A percentile compares a stretch with the other conserved stretches of the same genome.
Conservation (phyloP, 306 rosid genomes). For the Lotus japonicus region DNA sequence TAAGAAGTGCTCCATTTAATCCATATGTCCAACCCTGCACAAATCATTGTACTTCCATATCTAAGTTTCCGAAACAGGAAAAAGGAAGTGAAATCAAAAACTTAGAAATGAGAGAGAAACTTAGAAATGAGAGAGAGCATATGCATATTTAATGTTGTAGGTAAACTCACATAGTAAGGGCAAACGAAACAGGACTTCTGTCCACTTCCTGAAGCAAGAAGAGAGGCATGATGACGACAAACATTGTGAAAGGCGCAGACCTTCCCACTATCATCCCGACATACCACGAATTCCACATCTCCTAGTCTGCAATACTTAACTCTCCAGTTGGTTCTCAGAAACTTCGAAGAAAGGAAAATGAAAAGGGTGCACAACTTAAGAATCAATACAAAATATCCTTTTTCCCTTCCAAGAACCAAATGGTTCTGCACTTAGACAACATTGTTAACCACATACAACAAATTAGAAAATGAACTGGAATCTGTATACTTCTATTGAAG, state of each 20-base stretch:
- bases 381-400: conserved; percentile 15
- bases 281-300: conserved; percentile 68
- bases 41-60: conserved; percentile 13
- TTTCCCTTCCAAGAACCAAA: conserved; percentile 33
- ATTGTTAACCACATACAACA: neutral
- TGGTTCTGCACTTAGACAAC: conserved; percentile 21
- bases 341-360: conserved; percentile 24
- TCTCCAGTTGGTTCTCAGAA: conserved; percentile 36
- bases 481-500: neutral
- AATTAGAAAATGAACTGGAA: neutral
- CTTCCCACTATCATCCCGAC: conserved; percentile 55
- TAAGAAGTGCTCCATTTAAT: conserved; percentile 69
- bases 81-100: neutral
- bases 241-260: conserved; percentile 80
- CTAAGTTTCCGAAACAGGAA: neutral
- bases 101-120: conserved; percentile 1
- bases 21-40: conserved; percentile 94
- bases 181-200: conserved; percentile 84
- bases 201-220: conserved; percentile 72
- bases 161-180: conserved; percentile 82
- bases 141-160: neutral
- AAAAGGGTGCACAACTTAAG: conserved; percentile 11
- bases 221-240: conserved; percentile 84
- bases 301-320: conserved; percentile 57
- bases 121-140: neutral